Evolutionary conservation across 345 rosid species (phyloP).

Genomic region (Eucalyptus urophylla): DNA sequence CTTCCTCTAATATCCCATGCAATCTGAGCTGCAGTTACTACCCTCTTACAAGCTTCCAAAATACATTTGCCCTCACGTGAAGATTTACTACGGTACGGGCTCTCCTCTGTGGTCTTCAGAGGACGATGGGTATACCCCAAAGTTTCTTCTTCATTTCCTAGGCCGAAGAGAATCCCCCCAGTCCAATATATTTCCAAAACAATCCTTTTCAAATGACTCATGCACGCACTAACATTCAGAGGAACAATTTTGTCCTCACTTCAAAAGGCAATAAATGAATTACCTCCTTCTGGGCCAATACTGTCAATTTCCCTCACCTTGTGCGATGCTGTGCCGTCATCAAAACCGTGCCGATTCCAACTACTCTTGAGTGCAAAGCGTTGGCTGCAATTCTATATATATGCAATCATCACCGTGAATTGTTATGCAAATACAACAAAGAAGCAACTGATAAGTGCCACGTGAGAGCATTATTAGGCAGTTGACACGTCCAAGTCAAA

Average conservation of each 20-base stretch:
- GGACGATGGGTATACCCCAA: neutral
- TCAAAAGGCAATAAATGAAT: too few species aligned
- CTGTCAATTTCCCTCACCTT: too few species aligned
- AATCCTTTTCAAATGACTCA: neutral
- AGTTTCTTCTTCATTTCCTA: neutral
- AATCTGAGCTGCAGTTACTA: neutral
- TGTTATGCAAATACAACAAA: neutral
- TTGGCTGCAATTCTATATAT: neutral
- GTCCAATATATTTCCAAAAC: neutral
- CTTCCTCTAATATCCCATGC: neutral
- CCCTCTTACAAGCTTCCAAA: neutral
- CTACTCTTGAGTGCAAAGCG: neutral
- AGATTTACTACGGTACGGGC: neutral
- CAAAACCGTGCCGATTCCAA: too few species aligned
- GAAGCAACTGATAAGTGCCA: neutral
- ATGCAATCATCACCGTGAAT: neutral
- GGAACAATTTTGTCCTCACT: too few species aligned
- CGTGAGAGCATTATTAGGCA: neutral
- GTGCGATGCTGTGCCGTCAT: too few species aligned
- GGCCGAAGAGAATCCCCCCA: neutral
- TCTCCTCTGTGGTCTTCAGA: neutral
- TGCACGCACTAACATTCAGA: too few species aligned
- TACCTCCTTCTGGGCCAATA: too few species aligned
- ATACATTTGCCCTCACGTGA: fast-evolving
- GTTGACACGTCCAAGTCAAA: conserved; percentile 13